A percentile compares a stretch with the other conserved stretches of the same genome.
Evolutionary conservation across 139 green algal species (phyloP).

Genomic region (Picochlorum sp.): DNA sequence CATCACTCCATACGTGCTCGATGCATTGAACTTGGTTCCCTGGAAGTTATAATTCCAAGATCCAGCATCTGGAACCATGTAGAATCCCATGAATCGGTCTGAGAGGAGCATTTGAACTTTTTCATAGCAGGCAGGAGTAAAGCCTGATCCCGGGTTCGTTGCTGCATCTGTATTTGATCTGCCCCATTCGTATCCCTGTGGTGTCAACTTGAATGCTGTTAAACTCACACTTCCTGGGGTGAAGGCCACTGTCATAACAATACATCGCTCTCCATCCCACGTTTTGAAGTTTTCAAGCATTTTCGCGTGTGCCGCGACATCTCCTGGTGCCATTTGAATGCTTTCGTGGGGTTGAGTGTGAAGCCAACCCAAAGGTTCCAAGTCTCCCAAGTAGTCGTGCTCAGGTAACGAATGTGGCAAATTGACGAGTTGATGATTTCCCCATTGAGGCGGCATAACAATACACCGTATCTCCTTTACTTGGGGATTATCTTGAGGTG

Average conservation of each 20-base stretch:
- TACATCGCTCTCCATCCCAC: slow-evolving; percentile 95
- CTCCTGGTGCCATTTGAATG: slow-evolving; percentile 75
- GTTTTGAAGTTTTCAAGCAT: slow-evolving; percentile 86
- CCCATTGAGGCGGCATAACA: slow-evolving; percentile 95
- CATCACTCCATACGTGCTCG: slow-evolving; percentile 76
- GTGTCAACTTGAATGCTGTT: slow-evolving; percentile 96
- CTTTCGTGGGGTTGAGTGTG: slow-evolving; percentile 97
- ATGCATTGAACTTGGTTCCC: slow-evolving; percentile 54
- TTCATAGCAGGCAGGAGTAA: slow-evolving; percentile 90
- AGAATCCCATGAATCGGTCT: slow-evolving; percentile 98
- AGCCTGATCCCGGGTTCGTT: slow-evolving; percentile 69
- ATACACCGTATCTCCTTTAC: slow-evolving; percentile 95
- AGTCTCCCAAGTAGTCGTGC: slow-evolving; percentile 90
- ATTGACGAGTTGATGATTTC: slow-evolving; percentile 89
- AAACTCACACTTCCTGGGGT: slow-evolving; percentile 90
- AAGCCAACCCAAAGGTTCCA: slow-evolving; percentile 98
- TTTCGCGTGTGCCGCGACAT: slow-evolving; percentile 84
- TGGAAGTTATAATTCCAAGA: slow-evolving; percentile 99
- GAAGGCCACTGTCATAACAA: slow-evolving; percentile 90
- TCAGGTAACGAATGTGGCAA: slow-evolving; percentile 79
- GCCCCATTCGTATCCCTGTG: slow-evolving; percentile 81
- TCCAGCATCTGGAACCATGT: slow-evolving; percentile 86
- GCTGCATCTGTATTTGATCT: slow-evolving; percentile 74
- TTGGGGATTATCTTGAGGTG: slow-evolving; percentile 89
- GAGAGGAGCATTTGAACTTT: slow-evolving; percentile 96